These are phyloP conservation scores for Postia placenta DNA, from an alignment of 768 basidiomycete genomes.

Conservation along the genomic window DNA sequence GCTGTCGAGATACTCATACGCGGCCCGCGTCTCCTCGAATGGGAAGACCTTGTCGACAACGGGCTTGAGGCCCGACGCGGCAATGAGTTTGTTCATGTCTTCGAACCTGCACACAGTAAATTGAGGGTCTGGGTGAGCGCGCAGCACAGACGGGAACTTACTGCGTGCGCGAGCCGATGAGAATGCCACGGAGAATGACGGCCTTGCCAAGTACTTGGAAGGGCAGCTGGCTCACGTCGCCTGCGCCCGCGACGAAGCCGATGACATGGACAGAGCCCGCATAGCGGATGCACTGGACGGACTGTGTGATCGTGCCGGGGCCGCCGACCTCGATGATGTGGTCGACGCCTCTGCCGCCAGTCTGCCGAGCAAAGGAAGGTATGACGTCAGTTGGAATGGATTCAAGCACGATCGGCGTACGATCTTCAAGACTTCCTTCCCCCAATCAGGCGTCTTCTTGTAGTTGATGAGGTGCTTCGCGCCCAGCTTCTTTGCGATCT, in stretches of 20 bases:
- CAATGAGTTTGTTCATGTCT: conserved; percentile 44
- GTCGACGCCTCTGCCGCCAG: conserved; percentile 26
- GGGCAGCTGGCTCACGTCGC: conserved; percentile 15
- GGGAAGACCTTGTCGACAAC: conserved; percentile 52
- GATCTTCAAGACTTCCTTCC: conserved; percentile 41
- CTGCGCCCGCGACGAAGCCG: conserved; percentile 40
- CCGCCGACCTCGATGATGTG: conserved; percentile 50
- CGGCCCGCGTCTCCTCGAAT: conserved; percentile 47
- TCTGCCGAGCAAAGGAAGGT: conserved; percentile 15
- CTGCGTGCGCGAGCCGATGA: conserved; percentile 55
- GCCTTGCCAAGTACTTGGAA: conserved; percentile 14
- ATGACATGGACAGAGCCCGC: conserved; percentile 45
- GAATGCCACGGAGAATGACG: conserved; percentile 43
- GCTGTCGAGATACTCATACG: conserved; percentile 46
- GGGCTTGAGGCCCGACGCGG: conserved; percentile 39
- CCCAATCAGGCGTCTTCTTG: conserved; percentile 51
- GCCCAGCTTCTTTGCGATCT: conserved; percentile 45
- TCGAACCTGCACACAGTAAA: conserved; percentile 35
- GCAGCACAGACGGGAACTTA: conserved; percentile 22
- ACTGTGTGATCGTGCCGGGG: conserved; percentile 41
- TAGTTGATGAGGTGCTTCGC: conserved; percentile 58
- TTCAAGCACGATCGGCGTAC: conserved; percentile 31
- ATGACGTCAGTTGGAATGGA: not conserved
- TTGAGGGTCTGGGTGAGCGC: not conserved
- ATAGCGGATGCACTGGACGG: conserved; percentile 31